These are phyloP conservation scores for Pleurotus ostreatus DNA, from an alignment of 768 basidiomycete species.

Conservation along the genomic window DNA sequence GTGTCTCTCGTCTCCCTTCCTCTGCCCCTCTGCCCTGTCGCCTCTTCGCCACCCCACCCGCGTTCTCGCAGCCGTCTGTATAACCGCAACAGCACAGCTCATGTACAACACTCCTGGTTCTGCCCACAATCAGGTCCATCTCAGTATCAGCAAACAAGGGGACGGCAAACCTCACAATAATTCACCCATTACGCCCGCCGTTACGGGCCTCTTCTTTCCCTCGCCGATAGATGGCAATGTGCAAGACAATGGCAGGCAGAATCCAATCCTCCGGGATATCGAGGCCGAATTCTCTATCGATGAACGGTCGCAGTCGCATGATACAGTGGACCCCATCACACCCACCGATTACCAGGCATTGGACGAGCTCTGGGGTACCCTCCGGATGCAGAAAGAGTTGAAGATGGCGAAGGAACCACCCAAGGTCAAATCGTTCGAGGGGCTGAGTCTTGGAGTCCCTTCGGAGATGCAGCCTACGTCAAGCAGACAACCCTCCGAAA, in stretches of 20 bases:
- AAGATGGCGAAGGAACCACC: conserved; percentile 65
- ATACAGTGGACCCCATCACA: conserved; percentile 28
- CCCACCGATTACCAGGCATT: conserved; percentile 39
- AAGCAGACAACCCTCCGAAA: conserved; percentile 15
- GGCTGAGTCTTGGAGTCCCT: conserved; percentile 31
- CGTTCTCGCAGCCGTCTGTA: conserved; percentile 8
- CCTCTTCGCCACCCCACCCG: background rate
- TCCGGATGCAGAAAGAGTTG: conserved; percentile 61
- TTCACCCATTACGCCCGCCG: conserved; percentile 41
- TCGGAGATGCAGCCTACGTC: conserved; percentile 22
- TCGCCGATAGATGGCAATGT: conserved; percentile 33
- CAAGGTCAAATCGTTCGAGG: conserved; percentile 69
- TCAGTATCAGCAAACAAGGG: conserved; percentile 5
- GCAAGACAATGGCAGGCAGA: conserved; percentile 5
- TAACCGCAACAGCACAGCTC: conserved; percentile 9
- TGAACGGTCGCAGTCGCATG: conserved; percentile 34
- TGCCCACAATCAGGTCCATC: conserved; percentile 9
- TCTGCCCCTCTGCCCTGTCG: conserved; percentile 8
- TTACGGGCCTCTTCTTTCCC: conserved; percentile 46
- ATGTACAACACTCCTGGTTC: conserved; percentile 11
- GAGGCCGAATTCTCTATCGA: conserved; percentile 8
- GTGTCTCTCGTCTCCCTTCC: conserved; percentile 17
- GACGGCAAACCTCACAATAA: background rate
- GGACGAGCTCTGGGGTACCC: conserved; percentile 61
- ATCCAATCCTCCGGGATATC: conserved; percentile 5